Conservation (phyloP, 2,329 filamentous ascomycete genomes). For the Fusarium sp. region DNA sequence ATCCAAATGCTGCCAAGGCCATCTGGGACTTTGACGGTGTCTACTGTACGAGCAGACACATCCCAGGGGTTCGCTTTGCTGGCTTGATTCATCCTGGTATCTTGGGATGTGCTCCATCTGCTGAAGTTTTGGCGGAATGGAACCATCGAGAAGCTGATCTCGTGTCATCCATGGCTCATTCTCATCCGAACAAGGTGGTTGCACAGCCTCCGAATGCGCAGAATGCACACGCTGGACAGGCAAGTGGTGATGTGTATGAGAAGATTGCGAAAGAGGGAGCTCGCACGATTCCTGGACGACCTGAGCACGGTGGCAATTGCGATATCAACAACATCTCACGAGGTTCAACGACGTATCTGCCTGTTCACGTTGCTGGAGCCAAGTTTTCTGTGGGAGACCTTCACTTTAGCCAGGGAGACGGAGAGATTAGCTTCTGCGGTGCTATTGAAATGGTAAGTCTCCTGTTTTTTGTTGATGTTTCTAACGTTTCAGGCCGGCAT, state of each 20-base stretch:
- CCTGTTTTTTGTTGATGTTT: fast-evolving
- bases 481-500: constrained; percentile 67
- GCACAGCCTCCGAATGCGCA: constrained; percentile 78
- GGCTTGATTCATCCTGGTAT: constrained; percentile 94
- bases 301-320: constrained; percentile 90
- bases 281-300: constrained; percentile 83
- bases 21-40: constrained; percentile 69
- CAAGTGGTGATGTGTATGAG: constrained; percentile 65
- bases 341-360: constrained; percentile 85
- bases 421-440: constrained; percentile 88
- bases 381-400: constrained; percentile 92
- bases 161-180: constrained; percentile 74
- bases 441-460: constrained; percentile 82
- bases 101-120: constrained; percentile 85
- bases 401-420: constrained; percentile 89
- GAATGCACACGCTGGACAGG: constrained; percentile 79
- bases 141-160: constrained; percentile 85
- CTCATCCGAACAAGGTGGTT: constrained; percentile 66
- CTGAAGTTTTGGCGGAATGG: constrained; percentile 82
- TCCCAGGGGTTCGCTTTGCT: constrained; percentile 86
- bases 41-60: constrained; percentile 85
- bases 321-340: constrained; percentile 89
- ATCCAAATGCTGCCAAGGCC: constrained; percentile 77
- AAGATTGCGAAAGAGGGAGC: constrained; percentile 83
- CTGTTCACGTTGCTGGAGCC: constrained; percentile 85